Conservation (phyloP, 805 yeast genomes). For the Kodamaea restingae region DNA sequence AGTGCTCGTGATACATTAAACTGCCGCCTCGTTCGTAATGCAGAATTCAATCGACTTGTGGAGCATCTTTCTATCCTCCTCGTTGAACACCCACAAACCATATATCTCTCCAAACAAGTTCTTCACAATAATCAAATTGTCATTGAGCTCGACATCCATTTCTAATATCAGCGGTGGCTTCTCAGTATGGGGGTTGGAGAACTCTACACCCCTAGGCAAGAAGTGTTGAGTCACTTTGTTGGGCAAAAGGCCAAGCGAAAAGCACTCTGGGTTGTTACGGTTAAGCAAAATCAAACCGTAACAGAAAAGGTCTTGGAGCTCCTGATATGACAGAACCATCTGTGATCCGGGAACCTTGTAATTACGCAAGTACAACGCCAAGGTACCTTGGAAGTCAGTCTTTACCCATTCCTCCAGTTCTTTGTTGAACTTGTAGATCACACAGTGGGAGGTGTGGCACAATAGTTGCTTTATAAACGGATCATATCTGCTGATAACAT, state of each 20-base stretch:
- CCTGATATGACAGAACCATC: conserved; percentile 18
- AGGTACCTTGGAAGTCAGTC: conserved; percentile 64
- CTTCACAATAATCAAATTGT: conserved; percentile 65
- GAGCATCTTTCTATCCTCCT: conserved; percentile 58
- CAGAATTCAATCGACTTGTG: conserved; percentile 44
- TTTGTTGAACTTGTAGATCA: conserved; percentile 60
- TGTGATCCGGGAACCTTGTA: conserved; percentile 23
- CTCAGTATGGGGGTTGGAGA: conserved; percentile 15
- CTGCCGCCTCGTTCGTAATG: conserved; percentile 27
- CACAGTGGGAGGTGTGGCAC: conserved; percentile 68
- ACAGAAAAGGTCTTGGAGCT: conserved; percentile 46
- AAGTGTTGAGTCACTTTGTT: conserved; percentile 45
- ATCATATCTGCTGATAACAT: conserved; percentile 74
- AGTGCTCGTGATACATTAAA: neutral
- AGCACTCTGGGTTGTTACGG: conserved; percentile 64
- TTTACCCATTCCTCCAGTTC: conserved; percentile 64
- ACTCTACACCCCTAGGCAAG: conserved; percentile 33
- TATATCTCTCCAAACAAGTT: conserved; percentile 65
- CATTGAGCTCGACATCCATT: conserved; percentile 65
- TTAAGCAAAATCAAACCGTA: conserved; percentile 71
- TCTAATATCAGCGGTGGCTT: conserved; percentile 25
- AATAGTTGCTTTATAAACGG: conserved; percentile 64
- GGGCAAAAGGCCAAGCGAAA: conserved; percentile 65
- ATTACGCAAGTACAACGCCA: conserved; percentile 60
- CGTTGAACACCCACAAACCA: conserved; percentile 77